Base-by-base conservation (phyloP, 331 rosid genomes). In the Phaseolus coccineus region DNA sequence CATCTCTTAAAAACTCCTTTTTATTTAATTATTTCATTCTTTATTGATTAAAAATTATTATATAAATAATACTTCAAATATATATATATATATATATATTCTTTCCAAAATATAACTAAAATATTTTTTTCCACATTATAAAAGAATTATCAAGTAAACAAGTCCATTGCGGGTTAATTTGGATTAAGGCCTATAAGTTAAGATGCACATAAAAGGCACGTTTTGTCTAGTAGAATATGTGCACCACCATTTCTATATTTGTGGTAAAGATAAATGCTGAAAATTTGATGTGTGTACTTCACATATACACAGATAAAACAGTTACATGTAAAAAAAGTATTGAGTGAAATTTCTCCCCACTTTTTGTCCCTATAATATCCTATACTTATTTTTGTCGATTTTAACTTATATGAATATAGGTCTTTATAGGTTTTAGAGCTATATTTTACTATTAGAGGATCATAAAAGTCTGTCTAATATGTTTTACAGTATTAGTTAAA, bases 291-390 rank as follows among this genome's bases (percentile, higher is more conserved):
- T 48, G 28, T 35, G 53, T 63, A 13, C 51, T 55, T 37, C 7
- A 24, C 56, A 56, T 39, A 19, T 6, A 42, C 30, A 62, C 5
- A 62, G 13, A 65, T 66, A 73, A 73, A 39, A 58, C 56, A 42
- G 77, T 63, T 9, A 39, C 24, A 52, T 25, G 31, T 52, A 52
- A 24, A 48, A 24, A 48, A 33, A 66, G 28, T 66, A 14, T 39
- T 19, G 19, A 15, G 71, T 55, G 24, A 66, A 53, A 27, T 9
- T 55, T 67, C 58, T 56, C 68, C 46, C 58, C 47, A 55, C 68
- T 53, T 52, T 40, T 73, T 73, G 28, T 55, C 46, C 66, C 66
- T 53, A 55, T 68, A 30, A 65, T 64, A 77, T 39, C 51, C 28
- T 27, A 40, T 25, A 14, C 25, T 48, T 35, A 35, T 71, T 15